Evolutionary conservation across 768 basidiomycete species (phyloP).

Genomic region (Leccinum sublutescens): DNA sequence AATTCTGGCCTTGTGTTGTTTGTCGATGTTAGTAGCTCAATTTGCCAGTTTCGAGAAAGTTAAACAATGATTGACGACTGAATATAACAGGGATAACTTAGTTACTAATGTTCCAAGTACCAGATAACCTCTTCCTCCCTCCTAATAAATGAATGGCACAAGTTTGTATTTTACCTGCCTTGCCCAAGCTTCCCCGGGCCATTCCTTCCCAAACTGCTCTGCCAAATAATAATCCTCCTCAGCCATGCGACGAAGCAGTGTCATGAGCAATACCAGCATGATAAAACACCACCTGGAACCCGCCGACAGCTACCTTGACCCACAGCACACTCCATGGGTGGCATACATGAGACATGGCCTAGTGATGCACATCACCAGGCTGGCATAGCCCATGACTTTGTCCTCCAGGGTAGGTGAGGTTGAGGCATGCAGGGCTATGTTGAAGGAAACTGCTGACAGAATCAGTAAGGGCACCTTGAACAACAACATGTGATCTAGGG

Average conservation of each 20-base stretch:
- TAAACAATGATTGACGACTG: too few relatives aligned
- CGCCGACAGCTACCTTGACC: background rate
- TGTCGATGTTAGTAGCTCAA: too few relatives aligned
- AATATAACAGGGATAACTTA: too few relatives aligned
- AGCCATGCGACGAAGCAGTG: slow-evolving; percentile 13
- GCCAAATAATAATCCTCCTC: slow-evolving; percentile 22
- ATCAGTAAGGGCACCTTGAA: slow-evolving; percentile 7
- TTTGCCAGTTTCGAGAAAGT: too few relatives aligned
- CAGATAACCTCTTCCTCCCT: too few relatives aligned
- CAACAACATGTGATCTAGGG: slow-evolving; percentile 3
- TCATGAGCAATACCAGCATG: background rate
- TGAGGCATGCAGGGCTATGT: background rate
- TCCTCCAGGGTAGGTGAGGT: background rate
- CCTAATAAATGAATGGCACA: slow-evolving; percentile 5
- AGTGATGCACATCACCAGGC: background rate
- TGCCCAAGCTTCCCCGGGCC: slow-evolving; percentile 16
- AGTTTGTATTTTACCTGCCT: slow-evolving; percentile 9
- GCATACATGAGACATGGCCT: background rate
- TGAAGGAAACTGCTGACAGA: slow-evolving; percentile 3
- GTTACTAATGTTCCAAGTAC: too few relatives aligned
- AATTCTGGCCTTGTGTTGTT: too few relatives aligned
- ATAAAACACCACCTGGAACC: background rate
- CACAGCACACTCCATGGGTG: background rate
- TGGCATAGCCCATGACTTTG: slow-evolving; percentile 15
- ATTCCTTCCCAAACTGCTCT: slow-evolving; percentile 16